phyloP scores from a whole-genome alignment of 1,139 yeast species.

The Ashbya aceris region DNA sequence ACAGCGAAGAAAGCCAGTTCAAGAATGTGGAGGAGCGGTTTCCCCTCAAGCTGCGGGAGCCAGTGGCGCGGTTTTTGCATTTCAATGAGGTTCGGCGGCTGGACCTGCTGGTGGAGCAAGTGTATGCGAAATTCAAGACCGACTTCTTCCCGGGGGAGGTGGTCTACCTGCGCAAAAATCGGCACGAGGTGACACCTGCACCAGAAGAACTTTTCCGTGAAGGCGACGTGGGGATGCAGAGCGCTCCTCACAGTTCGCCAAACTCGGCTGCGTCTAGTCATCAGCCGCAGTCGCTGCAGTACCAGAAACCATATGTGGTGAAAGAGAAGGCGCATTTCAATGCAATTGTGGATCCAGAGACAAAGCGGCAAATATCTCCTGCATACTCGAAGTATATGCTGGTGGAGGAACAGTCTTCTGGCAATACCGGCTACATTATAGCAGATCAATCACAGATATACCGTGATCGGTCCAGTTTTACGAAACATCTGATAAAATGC shows the following conservation, averaged over 20 bases:
- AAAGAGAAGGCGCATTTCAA: constrained; percentile 52
- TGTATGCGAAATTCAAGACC: constrained; percentile 61
- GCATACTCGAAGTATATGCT: constrained; percentile 67
- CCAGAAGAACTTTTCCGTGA: constrained; percentile 5
- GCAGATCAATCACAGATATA: constrained; percentile 66
- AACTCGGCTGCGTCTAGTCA: constrained; percentile 10
- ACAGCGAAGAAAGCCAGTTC: constrained; percentile 63
- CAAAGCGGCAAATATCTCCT: constrained; percentile 42
- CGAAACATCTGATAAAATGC: constrained; percentile 82
- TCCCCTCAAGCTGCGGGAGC: constrained; percentile 88
- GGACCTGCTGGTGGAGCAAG: constrained; percentile 80
- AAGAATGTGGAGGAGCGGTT: constrained; percentile 67
- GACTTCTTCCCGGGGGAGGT: constrained; percentile 91
- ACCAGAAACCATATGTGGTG: constrained; percentile 41
- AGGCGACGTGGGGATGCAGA: not conserved
- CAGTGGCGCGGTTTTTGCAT: constrained; percentile 74
- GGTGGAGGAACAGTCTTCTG: constrained; percentile 40
- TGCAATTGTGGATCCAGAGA: constrained; percentile 29
- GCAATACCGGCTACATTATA: constrained; percentile 41
- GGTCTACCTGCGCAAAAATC: constrained; percentile 45
- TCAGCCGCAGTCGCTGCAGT: constrained; percentile 16
- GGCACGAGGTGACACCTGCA: constrained; percentile 22
- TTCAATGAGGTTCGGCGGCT: constrained; percentile 77
- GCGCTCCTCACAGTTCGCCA: constrained; percentile 1
- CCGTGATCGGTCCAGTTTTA: constrained; percentile 79